These are phyloP conservation scores for Neonectria magnoliae DNA, from an alignment of 2,329 filamentous ascomycete genomes.

Conservation along the genomic window DNA sequence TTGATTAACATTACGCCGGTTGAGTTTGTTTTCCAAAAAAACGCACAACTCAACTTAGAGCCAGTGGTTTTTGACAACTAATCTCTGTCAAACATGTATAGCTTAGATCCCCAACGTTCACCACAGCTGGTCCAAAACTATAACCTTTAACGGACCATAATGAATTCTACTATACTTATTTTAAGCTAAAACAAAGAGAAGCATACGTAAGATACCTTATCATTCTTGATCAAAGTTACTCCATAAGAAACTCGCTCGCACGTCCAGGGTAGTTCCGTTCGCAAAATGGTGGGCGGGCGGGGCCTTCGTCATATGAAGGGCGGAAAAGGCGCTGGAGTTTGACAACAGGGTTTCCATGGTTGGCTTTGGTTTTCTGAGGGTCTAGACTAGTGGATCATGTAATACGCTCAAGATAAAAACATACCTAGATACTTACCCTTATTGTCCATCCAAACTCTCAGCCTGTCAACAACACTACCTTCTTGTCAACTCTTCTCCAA, in stretches of 20 bases:
- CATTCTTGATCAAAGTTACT: not conserved
- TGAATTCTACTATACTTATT: not conserved
- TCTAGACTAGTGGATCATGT: not conserved
- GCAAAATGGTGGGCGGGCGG: conserved; percentile 17
- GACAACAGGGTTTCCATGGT: conserved; percentile 5
- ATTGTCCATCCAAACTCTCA: not conserved
- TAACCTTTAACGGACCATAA: not conserved
- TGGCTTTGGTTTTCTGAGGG: conserved; percentile 7
- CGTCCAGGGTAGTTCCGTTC: not conserved
- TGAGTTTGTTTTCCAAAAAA: too few relatives aligned
- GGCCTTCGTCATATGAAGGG: conserved; percentile 9
- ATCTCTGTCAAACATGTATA: too few relatives aligned
- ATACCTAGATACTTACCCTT: not conserved
- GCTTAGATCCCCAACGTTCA: too few relatives aligned
- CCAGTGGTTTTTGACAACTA: too few relatives aligned
- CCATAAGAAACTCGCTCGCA: not conserved
- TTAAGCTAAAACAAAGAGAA: not conserved
- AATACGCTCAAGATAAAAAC: conserved; percentile 1
- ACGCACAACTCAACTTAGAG: too few relatives aligned
- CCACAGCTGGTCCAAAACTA: not conserved
- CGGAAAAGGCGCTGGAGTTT: not conserved
- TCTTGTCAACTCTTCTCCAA: not conserved
- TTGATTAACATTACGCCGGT: too few relatives aligned
- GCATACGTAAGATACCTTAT: not conserved
- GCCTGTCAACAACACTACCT: not conserved